These are phyloP conservation scores for Dothidotthia symphoricarpi DNA, from an alignment of 2,329 filamentous ascomycete species.

Conservation along the genomic window DNA sequence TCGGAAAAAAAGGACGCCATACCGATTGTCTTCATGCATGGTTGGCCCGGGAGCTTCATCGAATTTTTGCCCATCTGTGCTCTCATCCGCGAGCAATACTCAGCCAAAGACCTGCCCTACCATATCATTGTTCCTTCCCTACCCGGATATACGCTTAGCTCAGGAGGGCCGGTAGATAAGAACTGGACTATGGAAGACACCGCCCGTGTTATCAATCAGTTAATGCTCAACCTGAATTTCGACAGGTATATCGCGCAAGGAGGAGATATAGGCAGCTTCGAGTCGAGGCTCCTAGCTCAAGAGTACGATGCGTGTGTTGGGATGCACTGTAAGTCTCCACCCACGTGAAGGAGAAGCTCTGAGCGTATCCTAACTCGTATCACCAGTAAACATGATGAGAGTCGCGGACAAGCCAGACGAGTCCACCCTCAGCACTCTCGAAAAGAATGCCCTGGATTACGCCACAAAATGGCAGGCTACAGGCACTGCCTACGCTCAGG, in stretches of 20 bases:
- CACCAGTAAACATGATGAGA: conserved; percentile 33
- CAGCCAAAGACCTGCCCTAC: conserved; percentile 53
- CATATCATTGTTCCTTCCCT: conserved; percentile 59
- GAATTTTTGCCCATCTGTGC: conserved; percentile 58
- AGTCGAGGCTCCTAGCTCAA: conserved; percentile 44
- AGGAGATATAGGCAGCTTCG: conserved; percentile 55
- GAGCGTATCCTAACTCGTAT: conserved; percentile 1
- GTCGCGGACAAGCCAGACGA: conserved; percentile 13
- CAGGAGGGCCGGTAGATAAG: conserved; percentile 46
- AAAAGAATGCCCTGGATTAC: conserved; percentile 16
- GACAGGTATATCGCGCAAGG: conserved; percentile 57
- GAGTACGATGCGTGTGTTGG: conserved; percentile 51
- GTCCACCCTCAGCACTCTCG: conserved; percentile 13
- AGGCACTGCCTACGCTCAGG: conserved; percentile 52
- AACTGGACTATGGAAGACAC: conserved; percentile 46
- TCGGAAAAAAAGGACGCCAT: conserved; percentile 54
- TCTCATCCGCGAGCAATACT: conserved; percentile 50
- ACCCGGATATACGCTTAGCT: conserved; percentile 56
- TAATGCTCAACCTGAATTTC: conserved; percentile 59
- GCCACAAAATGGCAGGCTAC: conserved; percentile 36
- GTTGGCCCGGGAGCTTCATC: conserved; percentile 57
- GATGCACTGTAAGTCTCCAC: conserved; percentile 24
- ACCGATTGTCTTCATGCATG: conserved; percentile 56
- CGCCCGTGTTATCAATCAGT: conserved; percentile 49
- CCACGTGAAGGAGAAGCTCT: not conserved